These are phyloP conservation scores for Candida nonsorbophila DNA, from an alignment of 805 yeast species.

Conservation along the genomic window DNA sequence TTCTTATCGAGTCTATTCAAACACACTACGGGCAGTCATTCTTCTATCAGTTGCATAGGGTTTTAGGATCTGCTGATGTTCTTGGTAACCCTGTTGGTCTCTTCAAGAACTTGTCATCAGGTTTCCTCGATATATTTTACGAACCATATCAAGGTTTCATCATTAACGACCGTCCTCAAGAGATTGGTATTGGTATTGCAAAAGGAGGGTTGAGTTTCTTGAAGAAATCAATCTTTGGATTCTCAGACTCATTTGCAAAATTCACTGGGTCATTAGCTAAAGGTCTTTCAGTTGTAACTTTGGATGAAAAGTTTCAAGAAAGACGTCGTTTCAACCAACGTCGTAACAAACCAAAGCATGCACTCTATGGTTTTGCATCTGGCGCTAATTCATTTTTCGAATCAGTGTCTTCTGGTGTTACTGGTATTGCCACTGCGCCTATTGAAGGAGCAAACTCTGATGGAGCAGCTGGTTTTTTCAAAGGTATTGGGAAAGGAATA, in stretches of 20 bases:
- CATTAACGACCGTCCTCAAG: slow-evolving; percentile 93
- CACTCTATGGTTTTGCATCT: slow-evolving; percentile 72
- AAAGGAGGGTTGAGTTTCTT: slow-evolving; percentile 93
- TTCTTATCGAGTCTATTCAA: slow-evolving; percentile 60
- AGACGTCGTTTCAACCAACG: slow-evolving; percentile 68
- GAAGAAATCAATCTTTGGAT: slow-evolving; percentile 91
- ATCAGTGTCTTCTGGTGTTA: slow-evolving; percentile 79
- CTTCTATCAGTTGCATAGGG: slow-evolving; percentile 85
- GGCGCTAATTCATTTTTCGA: slow-evolving; percentile 90
- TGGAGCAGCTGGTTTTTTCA: slow-evolving; percentile 89
- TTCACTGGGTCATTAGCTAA: slow-evolving; percentile 92
- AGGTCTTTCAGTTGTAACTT: slow-evolving; percentile 85
- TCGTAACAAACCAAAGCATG: slow-evolving; percentile 78
- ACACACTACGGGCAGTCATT: slow-evolving; percentile 92
- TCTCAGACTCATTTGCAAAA: slow-evolving; percentile 89
- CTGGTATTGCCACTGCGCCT: slow-evolving; percentile 89
- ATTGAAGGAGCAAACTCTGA: slow-evolving; percentile 82
- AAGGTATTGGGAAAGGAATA: slow-evolving; percentile 92
- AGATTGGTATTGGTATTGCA: slow-evolving; percentile 90
- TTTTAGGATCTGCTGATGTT: slow-evolving; percentile 93
- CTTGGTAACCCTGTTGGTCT: slow-evolving; percentile 97
- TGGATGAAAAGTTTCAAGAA: slow-evolving; percentile 82
- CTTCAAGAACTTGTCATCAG: slow-evolving; percentile 88
- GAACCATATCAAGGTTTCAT: slow-evolving; percentile 96
- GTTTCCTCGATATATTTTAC: slow-evolving; percentile 92